Conservation (phyloP, 345 rosid genomes). For the Ceriops zippeliana region DNA sequence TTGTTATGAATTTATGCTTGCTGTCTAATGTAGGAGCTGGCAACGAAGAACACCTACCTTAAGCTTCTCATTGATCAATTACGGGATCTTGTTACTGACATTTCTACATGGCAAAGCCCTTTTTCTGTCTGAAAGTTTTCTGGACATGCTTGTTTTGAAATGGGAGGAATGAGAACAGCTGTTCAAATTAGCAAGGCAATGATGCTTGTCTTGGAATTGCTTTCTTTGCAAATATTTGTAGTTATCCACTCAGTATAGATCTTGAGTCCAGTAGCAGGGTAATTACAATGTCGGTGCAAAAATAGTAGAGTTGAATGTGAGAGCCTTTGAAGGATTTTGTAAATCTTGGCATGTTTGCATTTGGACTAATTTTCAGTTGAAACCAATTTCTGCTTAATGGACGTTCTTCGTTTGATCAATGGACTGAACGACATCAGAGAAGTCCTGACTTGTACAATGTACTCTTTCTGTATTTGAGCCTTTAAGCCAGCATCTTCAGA, state of each 20-base stretch:
- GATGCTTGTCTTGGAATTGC: constrained; percentile 4
- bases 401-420: background rate
- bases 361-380: constrained; percentile 1
- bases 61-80: constrained; percentile 80
- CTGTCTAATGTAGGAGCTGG: constrained; percentile 58
- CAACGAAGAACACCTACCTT: constrained; percentile 59
- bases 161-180: constrained; percentile 2
- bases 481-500: background rate
- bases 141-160: background rate
- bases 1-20: background rate
- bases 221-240: background rate
- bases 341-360: constrained; percentile 5
- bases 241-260: constrained; percentile 1
- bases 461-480: background rate
- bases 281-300: background rate
- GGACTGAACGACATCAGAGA: background rate
- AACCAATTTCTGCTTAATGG: background rate
- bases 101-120: constrained; percentile 95
- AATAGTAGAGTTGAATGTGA: constrained; percentile 2
- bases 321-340: constrained; percentile 1
- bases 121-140: constrained; percentile 36
- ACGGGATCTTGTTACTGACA: constrained; percentile 66
- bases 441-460: background rate
- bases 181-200: constrained; percentile 2
- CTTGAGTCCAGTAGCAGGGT: background rate